Evolutionary conservation across 2,329 filamentous ascomycete species (phyloP), one percentile per base, ranked within the genome.

Genomic region (Blastomyces emzantsi): DNA sequence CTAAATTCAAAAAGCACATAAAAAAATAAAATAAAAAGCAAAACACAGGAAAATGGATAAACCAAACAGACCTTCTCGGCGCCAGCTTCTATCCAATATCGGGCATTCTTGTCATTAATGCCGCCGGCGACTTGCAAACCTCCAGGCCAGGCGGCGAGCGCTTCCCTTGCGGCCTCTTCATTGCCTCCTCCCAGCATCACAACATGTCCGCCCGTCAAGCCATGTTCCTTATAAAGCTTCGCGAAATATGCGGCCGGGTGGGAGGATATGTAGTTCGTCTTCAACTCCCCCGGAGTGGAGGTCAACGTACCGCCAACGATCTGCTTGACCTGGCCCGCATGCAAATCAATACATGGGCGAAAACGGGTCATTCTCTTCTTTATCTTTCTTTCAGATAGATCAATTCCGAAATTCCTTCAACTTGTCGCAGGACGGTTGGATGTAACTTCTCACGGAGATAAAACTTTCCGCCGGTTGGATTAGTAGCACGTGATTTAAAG

Each of bases 301-400:
- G 89, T 88, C 66, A 99, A 84, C 1, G 94, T 97, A 65, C 94
- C 93, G 69, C 94, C 94, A 51, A 99, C 92, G 70, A 99, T 99
- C 77, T 99, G 94, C 81, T 99, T 99, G 65, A 99, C 94, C 74
- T 93, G 88, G 17, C 94, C 94, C n/a, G 92, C 88, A 76, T 99
- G 94, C 62, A 99, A 85, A 78, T 99, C 94, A 76, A 99, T 97
- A 74, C 94, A 99, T 25, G 94, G 94, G 49, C 94, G 84, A 73
- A 99, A 99, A 70, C 88, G 87, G 2, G 94, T 97, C 94, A 99
- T 96, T 54, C 66, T 79, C 63, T 47, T 39, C 28, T 58, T 15
- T 15, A 13, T 22, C 8, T 57, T 19, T 28, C 2, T 41, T 59
- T 33, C 13, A 17, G 22, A 47, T 28, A 8, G n/a, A 39, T 39